Evolutionary conservation across 768 basidiomycete species (phyloP).

Genomic region (Auriscalpium microsporum): DNA sequence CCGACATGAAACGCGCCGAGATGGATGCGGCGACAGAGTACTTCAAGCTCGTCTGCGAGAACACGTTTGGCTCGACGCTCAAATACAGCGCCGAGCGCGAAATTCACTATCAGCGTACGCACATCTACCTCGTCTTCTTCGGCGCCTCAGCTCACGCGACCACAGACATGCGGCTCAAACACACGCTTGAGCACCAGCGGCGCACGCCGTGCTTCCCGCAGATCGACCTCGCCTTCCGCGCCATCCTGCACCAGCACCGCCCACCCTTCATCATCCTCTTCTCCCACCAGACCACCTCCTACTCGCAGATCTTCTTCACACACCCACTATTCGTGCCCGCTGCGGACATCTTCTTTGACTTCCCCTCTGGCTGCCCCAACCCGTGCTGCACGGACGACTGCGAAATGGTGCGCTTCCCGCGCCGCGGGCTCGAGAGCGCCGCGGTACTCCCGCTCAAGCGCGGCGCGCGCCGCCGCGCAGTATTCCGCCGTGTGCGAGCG

Average conservation of each 20-base stretch:
- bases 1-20: conserved; percentile 69
- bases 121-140: too few species aligned
- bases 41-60: conserved; percentile 63
- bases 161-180: conserved; percentile 57
- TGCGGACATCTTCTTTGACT: conserved; percentile 66
- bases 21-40: conserved; percentile 78
- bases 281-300: conserved; percentile 73
- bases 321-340: conserved; percentile 62
- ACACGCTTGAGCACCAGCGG: conserved; percentile 56
- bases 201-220: conserved; percentile 78
- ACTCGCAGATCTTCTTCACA: conserved; percentile 77
- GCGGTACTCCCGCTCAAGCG: conserved; percentile 54
- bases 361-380: conserved; percentile 73
- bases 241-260: conserved; percentile 66
- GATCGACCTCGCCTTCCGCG: conserved; percentile 70
- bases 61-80: conserved; percentile 52
- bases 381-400: conserved; percentile 75
- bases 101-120: conserved; percentile 65
- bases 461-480: conserved; percentile 34
- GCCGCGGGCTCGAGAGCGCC: conserved; percentile 53
- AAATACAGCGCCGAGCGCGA: conserved; percentile 60
- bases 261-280: conserved; percentile 73
- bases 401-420: conserved; percentile 74
- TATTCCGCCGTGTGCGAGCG: conserved; percentile 34
- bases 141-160: neutral